Base-by-base conservation (phyloP, 257 asterid species). In the Solanum chiquidenum region DNA sequence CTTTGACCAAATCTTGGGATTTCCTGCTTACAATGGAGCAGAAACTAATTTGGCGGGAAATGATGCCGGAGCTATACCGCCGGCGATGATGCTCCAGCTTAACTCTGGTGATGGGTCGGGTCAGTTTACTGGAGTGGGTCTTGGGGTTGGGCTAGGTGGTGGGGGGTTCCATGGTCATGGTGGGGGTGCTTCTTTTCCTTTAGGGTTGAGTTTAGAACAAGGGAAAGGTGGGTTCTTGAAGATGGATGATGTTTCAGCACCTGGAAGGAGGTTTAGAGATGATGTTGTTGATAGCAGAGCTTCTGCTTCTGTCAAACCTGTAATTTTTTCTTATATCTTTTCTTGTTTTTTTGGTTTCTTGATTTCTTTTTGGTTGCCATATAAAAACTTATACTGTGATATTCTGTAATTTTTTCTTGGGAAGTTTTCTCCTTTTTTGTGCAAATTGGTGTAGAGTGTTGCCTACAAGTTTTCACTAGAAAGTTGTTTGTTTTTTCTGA, bases 201-300 rank as follows among this genome's bases (percentile, higher is more conserved):
- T 97, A 66, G 99, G 98, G 71, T 87, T 97, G 94, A 95, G 99
- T 91, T 93, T 95, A 88, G 99, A 97, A 73, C 98, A 94, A 49
- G 96, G 98, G 90, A 97, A 92, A 74, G 88, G 93, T 58, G 98
- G 95, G 83, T 95, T 91, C 58, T 87, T 93, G 93, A 92, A 89
- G 89, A 91, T 91, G 91, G 93, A 88, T 42, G 99, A 93, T 34
- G 94, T 90, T 29, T 89, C 92, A 40, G 95, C 93, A 80, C 90
- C 93, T 87, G 97, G 95, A 73, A 96, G 91, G 87, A 89, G 97
- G 85, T 95, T 93, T 89, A 92, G 94, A 7, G 94, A 93, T 85
- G 96, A 94, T 84, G 89, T 90, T 73, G 91, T 91, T 55, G 96
- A 91, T 90, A 91, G 91, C 86, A 93, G 95, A 90, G 93, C 92